Percentiles rank a stretch among this genome's conserved stretches.
These are phyloP conservation scores for Paraphaeosphaeria minitans DNA, from an alignment of 2,329 filamentous ascomycete species.

Conservation along the genomic window DNA sequence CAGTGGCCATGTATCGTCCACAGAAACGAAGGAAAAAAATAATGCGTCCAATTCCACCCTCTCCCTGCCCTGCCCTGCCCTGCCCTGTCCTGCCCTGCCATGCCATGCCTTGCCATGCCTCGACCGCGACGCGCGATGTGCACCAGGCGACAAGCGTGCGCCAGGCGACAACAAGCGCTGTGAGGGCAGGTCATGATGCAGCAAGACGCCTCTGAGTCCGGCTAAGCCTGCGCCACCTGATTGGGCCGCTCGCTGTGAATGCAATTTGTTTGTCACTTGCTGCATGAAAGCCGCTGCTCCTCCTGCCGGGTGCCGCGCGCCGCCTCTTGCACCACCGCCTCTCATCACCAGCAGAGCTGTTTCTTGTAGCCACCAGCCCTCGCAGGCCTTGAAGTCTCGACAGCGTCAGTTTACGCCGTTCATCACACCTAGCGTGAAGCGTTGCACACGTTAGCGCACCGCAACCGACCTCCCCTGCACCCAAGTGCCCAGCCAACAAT, in stretches of 20 bases:
- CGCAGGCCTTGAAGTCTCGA: neutral
- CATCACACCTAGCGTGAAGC: neutral
- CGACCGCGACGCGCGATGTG: neutral
- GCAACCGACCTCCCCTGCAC: conserved; percentile 8
- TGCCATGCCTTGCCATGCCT: no score
- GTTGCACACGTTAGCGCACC: conserved; percentile 8
- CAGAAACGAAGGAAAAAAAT: neutral
- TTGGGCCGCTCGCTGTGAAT: conserved; percentile 14
- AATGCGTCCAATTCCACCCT: neutral
- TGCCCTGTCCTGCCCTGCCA: no score
- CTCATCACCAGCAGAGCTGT: neutral
- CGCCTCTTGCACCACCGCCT: conserved; percentile 14
- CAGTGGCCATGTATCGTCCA: neutral
- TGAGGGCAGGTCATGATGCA: conserved; percentile 7
- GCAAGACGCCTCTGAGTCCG: conserved; percentile 14
- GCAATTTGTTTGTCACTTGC: conserved; percentile 14
- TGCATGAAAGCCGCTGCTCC: conserved; percentile 2
- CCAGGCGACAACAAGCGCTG: neutral
- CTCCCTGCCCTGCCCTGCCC: no score
- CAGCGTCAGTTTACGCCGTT: conserved; percentile 5
- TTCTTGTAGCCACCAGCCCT: neutral
- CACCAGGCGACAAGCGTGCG: no score
- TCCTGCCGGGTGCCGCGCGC: conserved; percentile 4
- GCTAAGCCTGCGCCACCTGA: conserved; percentile 7
- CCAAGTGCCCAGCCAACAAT: conserved; percentile 17